A percentile compares a stretch with the other conserved stretches of the same genome.
These are phyloP conservation scores for Phytophthora podocarpi DNA, from an alignment of 352 stramenopile genomes.

Conservation along the genomic window DNA sequence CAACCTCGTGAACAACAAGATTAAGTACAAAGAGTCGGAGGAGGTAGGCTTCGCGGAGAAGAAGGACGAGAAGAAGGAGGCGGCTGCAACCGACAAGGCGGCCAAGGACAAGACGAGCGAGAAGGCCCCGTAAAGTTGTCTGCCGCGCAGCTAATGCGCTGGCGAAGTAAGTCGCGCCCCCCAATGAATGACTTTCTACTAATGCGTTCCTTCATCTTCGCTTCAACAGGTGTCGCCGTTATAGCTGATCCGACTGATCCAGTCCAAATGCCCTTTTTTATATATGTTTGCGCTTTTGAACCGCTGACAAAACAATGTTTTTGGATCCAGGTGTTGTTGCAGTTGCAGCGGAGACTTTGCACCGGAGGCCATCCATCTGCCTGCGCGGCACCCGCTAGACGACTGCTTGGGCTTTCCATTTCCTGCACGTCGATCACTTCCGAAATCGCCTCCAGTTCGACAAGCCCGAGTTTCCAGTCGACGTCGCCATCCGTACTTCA, in stretches of 20 bases:
- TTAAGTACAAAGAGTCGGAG: conserved; percentile 94
- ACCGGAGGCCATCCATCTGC: conserved; percentile 4
- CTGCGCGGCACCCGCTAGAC: no score
- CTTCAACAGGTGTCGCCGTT: no score
- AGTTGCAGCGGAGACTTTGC: conserved; percentile 22
- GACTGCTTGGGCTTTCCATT: conserved; percentile 10
- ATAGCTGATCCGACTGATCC: neutral
- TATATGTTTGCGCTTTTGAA: neutral
- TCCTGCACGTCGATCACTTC: conserved; percentile 28
- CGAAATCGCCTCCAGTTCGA: conserved; percentile 14
- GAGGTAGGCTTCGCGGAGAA: conserved; percentile 76
- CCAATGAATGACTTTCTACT: conserved; percentile 32
- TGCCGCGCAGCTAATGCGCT: conserved; percentile 14
- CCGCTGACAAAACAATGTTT: conserved; percentile 2
- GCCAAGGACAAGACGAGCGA: conserved; percentile 52
- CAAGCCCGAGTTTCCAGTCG: neutral
- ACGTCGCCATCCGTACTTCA: no score
- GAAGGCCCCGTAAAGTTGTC: conserved; percentile 51
- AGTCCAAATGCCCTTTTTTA: neutral
- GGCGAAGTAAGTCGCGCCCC: conserved; percentile 21
- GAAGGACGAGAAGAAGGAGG: conserved; percentile 46
- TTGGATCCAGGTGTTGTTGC: neutral
- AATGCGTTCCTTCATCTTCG: neutral
- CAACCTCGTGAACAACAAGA: conserved; percentile 99
- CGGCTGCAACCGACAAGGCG: conserved; percentile 26